phyloP scores from a whole-genome alignment of 306 rosid genomes.

The Hylodesmum podocarpum region DNA sequence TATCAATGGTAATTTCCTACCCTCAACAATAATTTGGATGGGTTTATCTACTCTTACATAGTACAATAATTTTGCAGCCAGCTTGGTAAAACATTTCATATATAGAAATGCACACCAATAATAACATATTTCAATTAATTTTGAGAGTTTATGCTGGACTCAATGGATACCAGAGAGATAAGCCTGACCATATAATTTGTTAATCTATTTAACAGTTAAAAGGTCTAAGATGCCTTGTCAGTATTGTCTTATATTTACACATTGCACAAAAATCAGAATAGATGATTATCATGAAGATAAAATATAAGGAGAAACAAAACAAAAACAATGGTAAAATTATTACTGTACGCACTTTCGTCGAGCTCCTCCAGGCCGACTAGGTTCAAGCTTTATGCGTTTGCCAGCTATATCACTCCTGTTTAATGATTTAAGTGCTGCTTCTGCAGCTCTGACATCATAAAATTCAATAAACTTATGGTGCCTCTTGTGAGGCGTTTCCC shows the following conservation, averaged over 20 bases:
- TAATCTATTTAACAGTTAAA: neutral
- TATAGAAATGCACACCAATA: neutral
- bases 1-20: neutral
- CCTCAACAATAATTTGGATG: neutral
- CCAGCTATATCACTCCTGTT: conserved; percentile 99
- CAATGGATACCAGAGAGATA: neutral
- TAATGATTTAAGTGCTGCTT: conserved; percentile 87
- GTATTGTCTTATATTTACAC: neutral
- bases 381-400: conserved; percentile 97
- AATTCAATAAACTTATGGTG: conserved; percentile 97
- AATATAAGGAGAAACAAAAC: neutral
- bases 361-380: conserved; percentile 99
- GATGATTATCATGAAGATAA: neutral
- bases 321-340: conserved; percentile 19
- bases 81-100: neutral
- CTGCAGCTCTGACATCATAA: conserved; percentile 96
- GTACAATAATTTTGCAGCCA: neutral
- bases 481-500: conserved; percentile 99
- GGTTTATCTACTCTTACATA: neutral
- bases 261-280: neutral
- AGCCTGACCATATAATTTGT: neutral
- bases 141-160: conserved; percentile 2
- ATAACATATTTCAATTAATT: conserved; percentile 10
- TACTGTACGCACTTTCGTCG: conserved; percentile 78
- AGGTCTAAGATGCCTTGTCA: conserved; percentile 14